Evolutionary conservation across 129 eudicot species (phyloP).

Genomic region (Lonicera japonica): DNA sequence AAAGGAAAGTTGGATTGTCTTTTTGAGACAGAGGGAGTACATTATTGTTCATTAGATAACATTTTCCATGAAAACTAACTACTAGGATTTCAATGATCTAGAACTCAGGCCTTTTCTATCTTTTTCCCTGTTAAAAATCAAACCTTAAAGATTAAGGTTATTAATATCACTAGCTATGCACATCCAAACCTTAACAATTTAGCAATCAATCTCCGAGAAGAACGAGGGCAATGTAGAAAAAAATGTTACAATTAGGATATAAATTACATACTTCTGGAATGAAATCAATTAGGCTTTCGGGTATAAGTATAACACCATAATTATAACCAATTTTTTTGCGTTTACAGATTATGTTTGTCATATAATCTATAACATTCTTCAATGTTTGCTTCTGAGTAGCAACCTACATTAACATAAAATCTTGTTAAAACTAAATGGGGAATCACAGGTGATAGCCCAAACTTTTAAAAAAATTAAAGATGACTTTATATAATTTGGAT

Average conservation of each 20-base stretch:
- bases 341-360: conserved; percentile 73
- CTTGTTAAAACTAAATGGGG: not conserved
- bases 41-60: too few species aligned
- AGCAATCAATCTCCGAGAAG: too few species aligned
- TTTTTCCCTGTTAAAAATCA: too few species aligned
- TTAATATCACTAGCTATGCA: too few species aligned
- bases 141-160: too few species aligned
- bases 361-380: conserved; percentile 74
- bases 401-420: conserved; percentile 50
- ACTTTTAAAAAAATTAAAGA: not conserved
- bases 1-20: too few species aligned
- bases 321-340: conserved; percentile 81
- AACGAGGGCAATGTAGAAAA: not conserved
- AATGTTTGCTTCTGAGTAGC: conserved; percentile 69
- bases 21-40: too few species aligned
- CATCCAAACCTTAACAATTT: too few species aligned
- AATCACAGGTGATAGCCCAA: not conserved
- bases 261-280: conserved; percentile 72
- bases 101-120: too few species aligned
- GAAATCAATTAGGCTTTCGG: conserved; percentile 95
- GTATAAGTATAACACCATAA: conserved; percentile 88
- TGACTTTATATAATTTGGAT: not conserved
- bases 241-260: not conserved
- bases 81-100: too few species aligned
- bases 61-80: too few species aligned